Base-by-base conservation (phyloP, 2,329 filamentous ascomycete genomes). In the Zymoseptoria tritici region DNA sequence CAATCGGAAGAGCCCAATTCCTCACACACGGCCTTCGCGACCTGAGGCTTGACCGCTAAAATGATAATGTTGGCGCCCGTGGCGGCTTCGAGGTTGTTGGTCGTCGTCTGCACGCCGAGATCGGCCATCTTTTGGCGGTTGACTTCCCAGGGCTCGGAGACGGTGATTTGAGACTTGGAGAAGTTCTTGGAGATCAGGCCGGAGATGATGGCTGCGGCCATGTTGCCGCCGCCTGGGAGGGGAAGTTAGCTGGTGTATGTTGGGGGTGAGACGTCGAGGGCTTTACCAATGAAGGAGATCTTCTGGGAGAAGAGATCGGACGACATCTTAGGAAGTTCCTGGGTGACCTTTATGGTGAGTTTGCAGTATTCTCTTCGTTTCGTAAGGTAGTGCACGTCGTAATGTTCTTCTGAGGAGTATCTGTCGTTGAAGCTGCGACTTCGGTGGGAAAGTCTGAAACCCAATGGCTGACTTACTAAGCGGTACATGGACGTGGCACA, bases 111-210 rank as follows among this genome's bases (percentile, higher is more conserved):
- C 24, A 70, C 66, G 49, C 67, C 67, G 24, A 67, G 54, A n/a
- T 65, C 63, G 49, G 64, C 61, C 62, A 70, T 66, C 55, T 70
- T 70, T 54, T 67, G 60, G 29, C 67, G 57, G 60, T 68, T 68
- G 59, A 68, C 66, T 42, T 68, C 64, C 67, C 66, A 68, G 50
- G 67, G 67, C 57, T 70, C 67, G 5, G 67, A 66, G 56, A 68
- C 66, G 49, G 64, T 67, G 60, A 70, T 64, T 54, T 66, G 62
- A n/a, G 56, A 54, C 49, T 66, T 68, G 29, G 58, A 52, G 50
- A 68, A 63, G 51, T 58, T 57, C 51, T 65, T 66, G 21, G 63
- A 60, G 36, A 67, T 57, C 2, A 70, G 62, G 49, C 67, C 67
- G 29, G 63, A 65, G 49, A 70, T 68, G 57, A 70, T 70, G 59